Base-by-base conservation (phyloP, 352 stramenopile species). In the Phytophthora cactorum region DNA sequence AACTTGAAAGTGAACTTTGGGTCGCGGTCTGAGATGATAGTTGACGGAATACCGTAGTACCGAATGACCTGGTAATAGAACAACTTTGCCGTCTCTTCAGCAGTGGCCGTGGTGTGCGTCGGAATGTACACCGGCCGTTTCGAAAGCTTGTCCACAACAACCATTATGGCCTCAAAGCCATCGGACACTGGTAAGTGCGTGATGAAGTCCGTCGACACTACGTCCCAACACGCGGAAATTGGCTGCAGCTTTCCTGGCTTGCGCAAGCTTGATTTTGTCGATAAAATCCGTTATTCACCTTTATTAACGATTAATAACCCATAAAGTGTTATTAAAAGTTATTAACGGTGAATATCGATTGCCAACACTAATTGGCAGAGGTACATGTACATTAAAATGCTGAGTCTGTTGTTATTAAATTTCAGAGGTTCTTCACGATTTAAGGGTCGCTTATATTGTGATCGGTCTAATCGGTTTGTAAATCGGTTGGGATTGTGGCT, bases 141-240 rank as follows among this genome's bases (percentile, higher is more conserved):
- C 39, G 57, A 72, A 15, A 69, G 14, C 54, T 72, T 72, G 49
- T 69, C 63, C 25, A 72, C 68, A 5, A 67, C 44, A 2, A 52
- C 46, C 34, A 56, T 58, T 36, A 64, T 52, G 38, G 57, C 47
- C 27, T 57, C 57, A 28, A 51, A 64, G 12, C 39, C 39, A 22
- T 39, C 11, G 7, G 25, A 61, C 11, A 50, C 52, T 8, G 43
- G 55, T 29, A 59, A 39, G 22, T 46, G 32, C 1, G 57, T 68
- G 52, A 77, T 73, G 47, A 72, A 74, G 55, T 74, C 69, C 7
- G 56, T 72, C 12, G 59, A 70, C 12, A 78, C 68, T 6, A 72
- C 63, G n/a, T 72, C 57, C 70, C 66, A 78, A 14, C 53, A 67
- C 15, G 52, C 29, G 0, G n/a, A 5, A 44, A 74, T 73, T 5